Evolutionary conservation across 2,329 filamentous ascomycete species (phyloP).

Genomic region (Rasamsonia emersonii): DNA sequence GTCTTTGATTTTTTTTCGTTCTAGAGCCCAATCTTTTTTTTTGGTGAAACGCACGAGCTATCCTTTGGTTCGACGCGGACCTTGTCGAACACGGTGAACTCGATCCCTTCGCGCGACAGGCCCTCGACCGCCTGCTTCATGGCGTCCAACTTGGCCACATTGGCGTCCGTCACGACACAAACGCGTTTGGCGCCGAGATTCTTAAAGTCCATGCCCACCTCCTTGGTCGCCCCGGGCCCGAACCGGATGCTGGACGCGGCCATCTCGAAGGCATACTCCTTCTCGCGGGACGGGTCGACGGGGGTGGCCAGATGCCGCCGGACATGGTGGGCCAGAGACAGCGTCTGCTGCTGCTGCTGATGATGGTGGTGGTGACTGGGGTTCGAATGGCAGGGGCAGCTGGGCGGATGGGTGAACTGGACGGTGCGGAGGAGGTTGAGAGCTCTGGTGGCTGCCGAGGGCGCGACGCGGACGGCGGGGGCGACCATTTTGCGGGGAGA

Average conservation of each 20-base stretch:
- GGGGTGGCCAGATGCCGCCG: conserved; percentile 66
- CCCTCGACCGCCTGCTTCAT: conserved; percentile 85
- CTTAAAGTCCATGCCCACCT: conserved; percentile 95
- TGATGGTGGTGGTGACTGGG: conserved; percentile 69
- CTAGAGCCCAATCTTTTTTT: no score
- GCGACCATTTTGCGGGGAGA: conserved; percentile 22
- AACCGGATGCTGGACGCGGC: conserved; percentile 91
- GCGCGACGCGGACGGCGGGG: conserved; percentile 36
- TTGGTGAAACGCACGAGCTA: conserved; percentile 57
- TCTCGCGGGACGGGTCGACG: conserved; percentile 60
- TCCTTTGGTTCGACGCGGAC: conserved; percentile 90
- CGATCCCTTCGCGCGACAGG: conserved; percentile 66
- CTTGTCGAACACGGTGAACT: conserved; percentile 71
- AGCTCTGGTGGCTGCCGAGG: conserved; percentile 38
- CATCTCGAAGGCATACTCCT: conserved; percentile 99
- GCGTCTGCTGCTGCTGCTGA: conserved; percentile 32
- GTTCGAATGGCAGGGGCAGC: conserved; percentile 88
- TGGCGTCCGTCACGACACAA: conserved; percentile 83
- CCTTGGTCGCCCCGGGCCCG: conserved; percentile 83
- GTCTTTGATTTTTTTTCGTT: no score
- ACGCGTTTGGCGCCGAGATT: conserved; percentile 84
- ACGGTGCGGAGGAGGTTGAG: conserved; percentile 71
- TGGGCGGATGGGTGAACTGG: conserved; percentile 78
- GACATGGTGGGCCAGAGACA: conserved; percentile 44
- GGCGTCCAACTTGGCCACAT: conserved; percentile 71